Conservation (phyloP, 768 basidiomycete species). For the Leccinum rimulosum region DNA sequence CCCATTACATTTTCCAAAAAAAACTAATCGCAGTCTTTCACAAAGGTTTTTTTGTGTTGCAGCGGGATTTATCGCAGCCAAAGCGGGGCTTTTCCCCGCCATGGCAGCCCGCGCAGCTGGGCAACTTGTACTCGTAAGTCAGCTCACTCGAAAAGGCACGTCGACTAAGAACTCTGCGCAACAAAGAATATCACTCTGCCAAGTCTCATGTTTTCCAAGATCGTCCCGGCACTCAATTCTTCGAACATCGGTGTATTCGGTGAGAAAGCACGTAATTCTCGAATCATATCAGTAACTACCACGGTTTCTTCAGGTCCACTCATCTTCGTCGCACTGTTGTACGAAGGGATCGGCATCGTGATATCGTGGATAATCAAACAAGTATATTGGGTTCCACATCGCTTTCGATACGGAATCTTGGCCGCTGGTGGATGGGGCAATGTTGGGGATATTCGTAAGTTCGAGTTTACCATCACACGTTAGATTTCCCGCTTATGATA, state of each 20-base stretch:
- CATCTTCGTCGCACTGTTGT: too few species aligned
- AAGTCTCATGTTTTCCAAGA: slow-evolving; percentile 67
- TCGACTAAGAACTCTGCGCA: not conserved
- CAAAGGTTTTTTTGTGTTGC: slow-evolving; percentile 52
- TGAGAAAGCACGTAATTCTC: slow-evolving; percentile 18
- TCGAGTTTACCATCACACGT: not conserved
- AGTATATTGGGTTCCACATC: too few species aligned
- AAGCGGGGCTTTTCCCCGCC: slow-evolving; percentile 56
- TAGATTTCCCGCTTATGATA: not conserved
- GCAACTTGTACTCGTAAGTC: slow-evolving; percentile 53
- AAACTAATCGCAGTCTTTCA: slow-evolving; percentile 3
- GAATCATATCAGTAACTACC: too few species aligned
- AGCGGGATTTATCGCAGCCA: slow-evolving; percentile 58
- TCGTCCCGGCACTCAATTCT: slow-evolving; percentile 61
- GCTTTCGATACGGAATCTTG: too few species aligned
- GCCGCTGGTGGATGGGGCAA: too few species aligned
- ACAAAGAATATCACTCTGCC: slow-evolving; percentile 56
- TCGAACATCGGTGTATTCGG: slow-evolving; percentile 57
- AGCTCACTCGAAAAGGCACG: not conserved
- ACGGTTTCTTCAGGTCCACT: too few species aligned
- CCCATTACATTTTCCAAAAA: not conserved
- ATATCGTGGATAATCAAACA: too few species aligned
- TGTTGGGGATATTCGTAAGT: too few species aligned
- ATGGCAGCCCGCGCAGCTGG: slow-evolving; percentile 58
- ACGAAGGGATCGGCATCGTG: too few species aligned